These are phyloP conservation scores for Mycocentrospora acerina DNA, from an alignment of 2,329 filamentous ascomycete species.

Conservation along the genomic window DNA sequence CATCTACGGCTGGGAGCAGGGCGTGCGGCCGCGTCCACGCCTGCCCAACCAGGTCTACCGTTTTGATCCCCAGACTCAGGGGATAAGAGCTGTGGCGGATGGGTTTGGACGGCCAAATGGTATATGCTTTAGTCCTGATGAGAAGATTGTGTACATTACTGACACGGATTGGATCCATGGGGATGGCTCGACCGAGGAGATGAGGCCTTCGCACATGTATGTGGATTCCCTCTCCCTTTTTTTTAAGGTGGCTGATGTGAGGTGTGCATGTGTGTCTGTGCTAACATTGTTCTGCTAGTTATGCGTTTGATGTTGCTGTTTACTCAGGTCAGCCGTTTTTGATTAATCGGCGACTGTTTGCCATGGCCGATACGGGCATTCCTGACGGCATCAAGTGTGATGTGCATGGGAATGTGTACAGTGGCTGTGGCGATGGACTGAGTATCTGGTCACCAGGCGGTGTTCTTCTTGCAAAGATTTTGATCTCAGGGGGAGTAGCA, in stretches of 20 bases:
- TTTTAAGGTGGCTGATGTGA: too few relatives aligned
- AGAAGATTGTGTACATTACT: constrained; percentile 45
- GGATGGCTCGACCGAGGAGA: constrained; percentile 11
- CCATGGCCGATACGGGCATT: constrained; percentile 19
- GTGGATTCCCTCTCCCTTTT: too few relatives aligned
- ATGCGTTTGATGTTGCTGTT: constrained; percentile 21
- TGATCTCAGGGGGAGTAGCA: constrained; percentile 41
- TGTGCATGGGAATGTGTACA: constrained; percentile 54
- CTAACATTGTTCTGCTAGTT: constrained; percentile 9
- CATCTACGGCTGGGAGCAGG: constrained; percentile 24
- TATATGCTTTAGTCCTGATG: constrained; percentile 46
- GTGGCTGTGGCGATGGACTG: constrained; percentile 51
- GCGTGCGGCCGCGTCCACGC: constrained; percentile 22
- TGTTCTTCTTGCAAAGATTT: constrained; percentile 41
- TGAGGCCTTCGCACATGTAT: constrained; percentile 18
- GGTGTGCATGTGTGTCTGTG: too few relatives aligned
- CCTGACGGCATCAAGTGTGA: constrained; percentile 30
- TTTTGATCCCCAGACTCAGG: constrained; percentile 40
- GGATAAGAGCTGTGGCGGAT: constrained; percentile 43
- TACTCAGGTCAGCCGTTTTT: constrained; percentile 14
- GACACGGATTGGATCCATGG: constrained; percentile 39
- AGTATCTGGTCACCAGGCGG: constrained; percentile 52
- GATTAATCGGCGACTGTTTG: constrained; percentile 21
- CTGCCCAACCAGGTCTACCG: constrained; percentile 39
- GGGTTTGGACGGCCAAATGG: constrained; percentile 45